Percentiles rank a stretch among this genome's conserved stretches.
These are phyloP conservation scores for Cubamyces sp. DNA, from an alignment of 768 basidiomycete genomes.

Conservation along the genomic window DNA sequence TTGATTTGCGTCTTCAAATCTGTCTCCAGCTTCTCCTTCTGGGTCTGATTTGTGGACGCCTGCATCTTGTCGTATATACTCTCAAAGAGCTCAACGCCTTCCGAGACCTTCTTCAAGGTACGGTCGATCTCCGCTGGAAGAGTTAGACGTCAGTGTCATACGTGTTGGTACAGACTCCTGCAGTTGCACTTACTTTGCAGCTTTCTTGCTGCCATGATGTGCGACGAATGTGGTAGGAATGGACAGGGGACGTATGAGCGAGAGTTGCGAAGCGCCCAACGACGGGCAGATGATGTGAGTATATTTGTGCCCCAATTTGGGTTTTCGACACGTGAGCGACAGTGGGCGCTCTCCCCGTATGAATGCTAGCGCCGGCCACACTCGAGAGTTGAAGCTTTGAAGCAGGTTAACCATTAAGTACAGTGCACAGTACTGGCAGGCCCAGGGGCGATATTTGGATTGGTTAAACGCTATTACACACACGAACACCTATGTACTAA, in stretches of 20 bases:
- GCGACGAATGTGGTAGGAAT: constrained; percentile 27
- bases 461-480: too few relatives aligned
- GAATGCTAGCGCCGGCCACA: too few relatives aligned
- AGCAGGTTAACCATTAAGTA: too few relatives aligned
- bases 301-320: constrained; percentile 24
- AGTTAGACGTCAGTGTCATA: not conserved
- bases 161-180: too few relatives aligned
- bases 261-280: constrained; percentile 22
- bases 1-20: constrained; percentile 99
- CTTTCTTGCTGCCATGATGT: constrained; percentile 86
- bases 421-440: too few relatives aligned
- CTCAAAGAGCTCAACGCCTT: constrained; percentile 95
- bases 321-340: constrained; percentile 13
- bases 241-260: constrained; percentile 24
- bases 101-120: constrained; percentile 94
- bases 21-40: constrained; percentile 97
- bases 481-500: too few relatives aligned
- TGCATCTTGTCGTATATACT: constrained; percentile 99
- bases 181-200: constrained; percentile 65
- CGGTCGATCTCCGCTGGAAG: constrained; percentile 94
- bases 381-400: too few relatives aligned
- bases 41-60: constrained; percentile 91
- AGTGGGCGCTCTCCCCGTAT: not conserved
- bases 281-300: constrained; percentile 18
- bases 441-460: too few relatives aligned